Conservation (phyloP, 2,329 filamentous ascomycete species). For the Clarireedia monteithiana region DNA sequence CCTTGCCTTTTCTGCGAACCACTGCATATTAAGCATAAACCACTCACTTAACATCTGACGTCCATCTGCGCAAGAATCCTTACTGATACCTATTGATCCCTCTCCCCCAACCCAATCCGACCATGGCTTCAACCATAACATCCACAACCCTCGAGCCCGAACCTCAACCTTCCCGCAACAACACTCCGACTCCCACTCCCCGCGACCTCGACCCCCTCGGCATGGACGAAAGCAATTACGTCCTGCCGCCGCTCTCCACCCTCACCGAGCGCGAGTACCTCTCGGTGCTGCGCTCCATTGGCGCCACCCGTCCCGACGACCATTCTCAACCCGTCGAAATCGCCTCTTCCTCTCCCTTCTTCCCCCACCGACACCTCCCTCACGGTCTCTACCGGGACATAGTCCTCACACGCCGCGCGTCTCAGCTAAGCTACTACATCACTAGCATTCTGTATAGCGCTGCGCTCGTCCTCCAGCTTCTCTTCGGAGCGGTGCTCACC, state of each 20-base stretch:
- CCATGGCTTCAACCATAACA: neutral
- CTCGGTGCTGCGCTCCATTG: neutral
- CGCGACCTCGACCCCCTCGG: slow-evolving; percentile 4
- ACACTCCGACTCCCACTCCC: slow-evolving; percentile 1
- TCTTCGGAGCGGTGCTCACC: slow-evolving; percentile 22
- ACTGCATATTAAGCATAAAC: no score
- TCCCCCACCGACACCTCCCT: slow-evolving; percentile 9
- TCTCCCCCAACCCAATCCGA: no score
- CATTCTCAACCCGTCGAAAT: slow-evolving; percentile 3
- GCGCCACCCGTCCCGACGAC: neutral
- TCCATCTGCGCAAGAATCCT: no score
- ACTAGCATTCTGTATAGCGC: slow-evolving; percentile 16
- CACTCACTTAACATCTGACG: no score
- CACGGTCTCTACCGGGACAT: slow-evolving; percentile 19
- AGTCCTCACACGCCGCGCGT: slow-evolving; percentile 8
- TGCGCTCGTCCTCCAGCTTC: slow-evolving; percentile 17
- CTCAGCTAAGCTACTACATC: slow-evolving; percentile 16
- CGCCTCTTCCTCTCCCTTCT: neutral
- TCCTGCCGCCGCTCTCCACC: slow-evolving; percentile 1
- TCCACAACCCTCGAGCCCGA: neutral
- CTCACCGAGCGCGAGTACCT: slow-evolving; percentile 2
- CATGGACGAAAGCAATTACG: neutral
- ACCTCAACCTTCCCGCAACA: neutral
- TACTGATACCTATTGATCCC: no score
- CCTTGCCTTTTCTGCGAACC: no score